Percentiles rank a stretch among this genome's conserved stretches.
phyloP scores from a whole-genome alignment of 2,329 filamentous ascomycete genomes.

The Tetracladium maxilliforme region DNA sequence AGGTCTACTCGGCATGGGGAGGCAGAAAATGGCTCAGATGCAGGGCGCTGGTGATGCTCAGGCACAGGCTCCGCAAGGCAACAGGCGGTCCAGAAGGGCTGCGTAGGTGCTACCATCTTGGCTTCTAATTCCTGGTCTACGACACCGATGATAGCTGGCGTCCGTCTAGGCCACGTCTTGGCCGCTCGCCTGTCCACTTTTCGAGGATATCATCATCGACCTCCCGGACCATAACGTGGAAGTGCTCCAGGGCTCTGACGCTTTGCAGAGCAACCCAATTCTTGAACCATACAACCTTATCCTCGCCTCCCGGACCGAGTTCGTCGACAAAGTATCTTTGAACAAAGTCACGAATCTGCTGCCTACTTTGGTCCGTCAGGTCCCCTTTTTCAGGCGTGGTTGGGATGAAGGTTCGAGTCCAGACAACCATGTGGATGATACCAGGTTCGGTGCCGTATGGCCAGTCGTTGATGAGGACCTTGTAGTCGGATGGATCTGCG shows the following conservation, averaged over 20 bases:
- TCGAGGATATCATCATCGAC: slow-evolving; percentile 34
- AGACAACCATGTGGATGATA: slow-evolving; percentile 76
- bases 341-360: slow-evolving; percentile 55
- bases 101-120: too few species aligned
- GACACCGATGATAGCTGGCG: slow-evolving; percentile 3
- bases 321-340: slow-evolving; percentile 49
- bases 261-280: slow-evolving; percentile 87
- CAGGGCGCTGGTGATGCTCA: too few species aligned
- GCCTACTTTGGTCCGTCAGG: slow-evolving; percentile 52
- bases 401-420: slow-evolving; percentile 72
- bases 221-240: slow-evolving; percentile 59
- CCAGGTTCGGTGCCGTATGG: slow-evolving; percentile 61
- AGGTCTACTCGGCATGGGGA: slow-evolving; percentile 36
- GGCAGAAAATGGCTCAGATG: too few species aligned
- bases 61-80: too few species aligned
- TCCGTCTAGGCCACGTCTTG: slow-evolving; percentile 16
- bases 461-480: slow-evolving; percentile 82
- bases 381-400: slow-evolving; percentile 58
- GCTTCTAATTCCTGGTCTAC: too few species aligned
- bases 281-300: slow-evolving; percentile 71
- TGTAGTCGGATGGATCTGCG: slow-evolving; percentile 39
- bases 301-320: slow-evolving; percentile 25
- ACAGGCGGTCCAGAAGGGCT: slow-evolving; percentile 39
- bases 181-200: slow-evolving; percentile 34
- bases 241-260: slow-evolving; percentile 74